These are phyloP conservation scores for Pyrus pyrifolia DNA, from an alignment of 306 rosid genomes.

Conservation along the genomic window DNA sequence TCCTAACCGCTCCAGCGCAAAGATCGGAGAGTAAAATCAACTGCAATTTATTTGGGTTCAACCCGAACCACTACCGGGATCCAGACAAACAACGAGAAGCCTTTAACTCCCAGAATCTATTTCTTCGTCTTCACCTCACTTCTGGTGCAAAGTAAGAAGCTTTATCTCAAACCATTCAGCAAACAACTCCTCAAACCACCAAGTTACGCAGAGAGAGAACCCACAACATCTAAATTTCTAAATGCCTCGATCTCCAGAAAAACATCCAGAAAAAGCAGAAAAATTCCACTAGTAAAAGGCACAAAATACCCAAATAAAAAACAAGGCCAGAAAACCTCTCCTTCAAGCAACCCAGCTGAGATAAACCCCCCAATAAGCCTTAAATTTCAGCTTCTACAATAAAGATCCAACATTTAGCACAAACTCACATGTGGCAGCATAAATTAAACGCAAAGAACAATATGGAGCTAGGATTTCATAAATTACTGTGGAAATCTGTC, in stretches of 20 bases:
- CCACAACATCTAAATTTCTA: conserved; percentile 2
- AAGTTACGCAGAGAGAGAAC: background rate
- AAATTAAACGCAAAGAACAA: background rate
- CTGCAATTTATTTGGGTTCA: background rate
- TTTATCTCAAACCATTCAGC: conserved; percentile 4
- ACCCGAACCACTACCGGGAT: conserved; percentile 13
- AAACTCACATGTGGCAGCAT: background rate
- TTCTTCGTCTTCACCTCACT: conserved; percentile 11
- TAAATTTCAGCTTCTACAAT: background rate
- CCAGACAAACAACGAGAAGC: background rate
- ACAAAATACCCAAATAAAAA: background rate
- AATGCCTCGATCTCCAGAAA: conserved; percentile 10
- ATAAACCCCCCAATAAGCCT: conserved; percentile 11
- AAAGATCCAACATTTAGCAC: conserved; percentile 5
- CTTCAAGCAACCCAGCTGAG: conserved; percentile 1
- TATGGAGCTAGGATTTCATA: conserved; percentile 1
- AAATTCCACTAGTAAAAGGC: background rate
- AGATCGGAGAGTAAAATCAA: conserved; percentile 10
- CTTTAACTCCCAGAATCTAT: background rate
- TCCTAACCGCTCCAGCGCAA: conserved; percentile 43
- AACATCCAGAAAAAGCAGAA: background rate
- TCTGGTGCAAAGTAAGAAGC: background rate
- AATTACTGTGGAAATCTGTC: background rate
- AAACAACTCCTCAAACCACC: background rate
- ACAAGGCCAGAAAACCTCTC: background rate